Evolutionary conservation across 2,329 filamentous ascomycete species (phyloP), one percentile per base, ranked within the genome.

Genomic region (Parastagonospora avenae): DNA sequence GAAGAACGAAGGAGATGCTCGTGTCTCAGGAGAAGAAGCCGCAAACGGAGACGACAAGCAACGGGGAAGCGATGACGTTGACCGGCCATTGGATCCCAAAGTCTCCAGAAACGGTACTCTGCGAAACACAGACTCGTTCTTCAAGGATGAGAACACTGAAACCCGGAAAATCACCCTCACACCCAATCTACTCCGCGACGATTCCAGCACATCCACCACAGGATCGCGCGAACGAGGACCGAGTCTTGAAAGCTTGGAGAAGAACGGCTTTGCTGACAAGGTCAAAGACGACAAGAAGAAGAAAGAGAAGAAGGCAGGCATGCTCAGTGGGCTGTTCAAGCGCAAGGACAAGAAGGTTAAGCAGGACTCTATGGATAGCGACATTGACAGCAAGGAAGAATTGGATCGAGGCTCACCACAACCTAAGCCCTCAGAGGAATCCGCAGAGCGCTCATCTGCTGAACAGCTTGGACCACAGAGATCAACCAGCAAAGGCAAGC

Each of bases 111-210:
- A 96, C 63, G 92, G 92, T 36, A 93, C 90, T 16, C 83, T 96
- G 38, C 85, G 93, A 57, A 95, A 95, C 70, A 93, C 91, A 4
- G 93, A 97, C 74, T 96, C 93, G 1, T 97, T 97, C 80, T 97
- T 97, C 80, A 96, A 92, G 74, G 94, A 97, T 67, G 93, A 99
- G 67, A 91, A 85, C 29, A 89, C 91, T 32, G 94, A 97, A 74
- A 97, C 94, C 2, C 92, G 95, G 74, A 97, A 97, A 78, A 97
- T 99, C 61, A 96, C 92, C 0, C 83, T 99, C 38, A 99, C 94
- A 3, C 94, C 94, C 1, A 96, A 96, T 62, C 77, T 99, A 46
- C 79, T 97, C 35, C 87, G 93, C 36, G 93, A 97, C 60, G 92
- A 97, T 58, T 78, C 79, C 9, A 80, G 67, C 50, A 68, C 66